phyloP scores from a whole-genome alignment of 1,284 basidiomycete species.

The Marasmius sp. region DNA sequence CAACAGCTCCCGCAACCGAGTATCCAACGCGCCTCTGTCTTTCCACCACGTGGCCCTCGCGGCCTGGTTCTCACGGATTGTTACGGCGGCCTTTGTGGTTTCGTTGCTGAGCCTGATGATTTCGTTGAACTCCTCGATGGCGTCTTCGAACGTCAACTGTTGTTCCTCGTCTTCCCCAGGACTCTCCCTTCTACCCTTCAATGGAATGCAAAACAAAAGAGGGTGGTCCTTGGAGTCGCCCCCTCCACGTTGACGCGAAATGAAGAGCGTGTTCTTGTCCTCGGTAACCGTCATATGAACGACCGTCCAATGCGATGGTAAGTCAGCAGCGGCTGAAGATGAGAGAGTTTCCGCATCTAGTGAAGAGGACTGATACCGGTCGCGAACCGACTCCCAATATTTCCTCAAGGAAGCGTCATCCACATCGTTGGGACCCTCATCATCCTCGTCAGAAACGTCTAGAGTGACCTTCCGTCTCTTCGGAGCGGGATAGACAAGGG shows the following conservation, averaged over 20 bases:
- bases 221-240: conserved; percentile 40
- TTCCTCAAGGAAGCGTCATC: conserved; percentile 36
- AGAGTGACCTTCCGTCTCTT: conserved; percentile 21
- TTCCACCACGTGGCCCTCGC: conserved; percentile 85
- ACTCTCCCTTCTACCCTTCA: conserved; percentile 78
- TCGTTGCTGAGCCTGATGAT: conserved; percentile 82
- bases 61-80: conserved; percentile 67
- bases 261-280: conserved; percentile 81
- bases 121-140: conserved; percentile 71
- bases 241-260: conserved; percentile 75
- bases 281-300: conserved; percentile 83
- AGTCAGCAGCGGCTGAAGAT: conserved; percentile 36
- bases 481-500: conserved; percentile 29
- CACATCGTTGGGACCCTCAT: conserved; percentile 11
- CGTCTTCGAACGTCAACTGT: conserved; percentile 75
- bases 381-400: conserved; percentile 64
- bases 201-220: conserved; percentile 85
- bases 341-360: conserved; percentile 40
- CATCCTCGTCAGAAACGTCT: conserved; percentile 37
- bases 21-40: conserved; percentile 74
- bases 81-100: conserved; percentile 71
- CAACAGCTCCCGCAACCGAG: conserved; percentile 73
- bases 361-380: conserved; percentile 50
- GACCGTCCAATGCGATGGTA: conserved; percentile 85
- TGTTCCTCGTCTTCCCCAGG: conserved; percentile 68